Percentiles rank a stretch among this genome's conserved stretches.
phyloP scores from a whole-genome alignment of 768 basidiomycete genomes.

The Trichaptum fuscoviolaceum region DNA sequence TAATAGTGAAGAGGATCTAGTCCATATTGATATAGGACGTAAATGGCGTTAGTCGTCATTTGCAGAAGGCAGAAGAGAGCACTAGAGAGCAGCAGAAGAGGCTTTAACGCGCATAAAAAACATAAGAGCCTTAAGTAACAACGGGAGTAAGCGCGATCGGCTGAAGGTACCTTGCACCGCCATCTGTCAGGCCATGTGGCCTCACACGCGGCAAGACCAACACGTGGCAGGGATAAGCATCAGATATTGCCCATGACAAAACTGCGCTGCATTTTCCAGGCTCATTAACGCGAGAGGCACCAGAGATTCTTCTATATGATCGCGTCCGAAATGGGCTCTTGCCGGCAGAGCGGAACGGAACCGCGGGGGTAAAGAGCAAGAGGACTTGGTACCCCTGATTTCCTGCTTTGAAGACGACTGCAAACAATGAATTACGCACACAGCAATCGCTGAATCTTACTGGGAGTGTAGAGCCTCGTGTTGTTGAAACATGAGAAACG shows the following conservation, averaged over 20 bases:
- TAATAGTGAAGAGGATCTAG: conserved; percentile 53
- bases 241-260: background rate
- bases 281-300: background rate
- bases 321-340: background rate
- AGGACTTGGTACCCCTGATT: background rate
- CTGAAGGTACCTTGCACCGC: background rate
- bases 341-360: background rate
- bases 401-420: background rate
- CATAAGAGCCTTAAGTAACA: background rate
- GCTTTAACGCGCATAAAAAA: conserved; percentile 3
- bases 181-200: background rate
- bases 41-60: conserved; percentile 24
- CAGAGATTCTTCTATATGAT: background rate
- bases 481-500: background rate
- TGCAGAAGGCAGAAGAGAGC: conserved; percentile 16
- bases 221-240: background rate
- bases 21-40: conserved; percentile 60
- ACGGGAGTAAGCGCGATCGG: background rate
- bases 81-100: conserved; percentile 18
- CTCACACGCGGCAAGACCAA: background rate
- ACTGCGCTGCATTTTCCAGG: background rate
- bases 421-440: background rate
- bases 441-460: no score
- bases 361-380: no score
- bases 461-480: background rate